These are phyloP conservation scores for Paracamarosporium sp. DNA, from an alignment of 2,329 filamentous ascomycete genomes.

Conservation along the genomic window DNA sequence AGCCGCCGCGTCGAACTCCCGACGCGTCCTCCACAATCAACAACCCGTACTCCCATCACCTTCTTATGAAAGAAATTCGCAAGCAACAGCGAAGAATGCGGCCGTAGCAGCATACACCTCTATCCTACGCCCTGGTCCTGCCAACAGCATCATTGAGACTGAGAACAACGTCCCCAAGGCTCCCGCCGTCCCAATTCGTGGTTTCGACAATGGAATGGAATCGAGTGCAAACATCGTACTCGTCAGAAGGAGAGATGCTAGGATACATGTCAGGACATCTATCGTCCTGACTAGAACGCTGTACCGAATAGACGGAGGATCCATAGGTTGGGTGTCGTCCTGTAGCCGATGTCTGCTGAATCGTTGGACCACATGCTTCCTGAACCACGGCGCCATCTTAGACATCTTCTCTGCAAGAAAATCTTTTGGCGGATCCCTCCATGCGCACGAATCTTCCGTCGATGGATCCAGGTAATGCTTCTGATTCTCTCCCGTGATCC, in stretches of 20 bases:
- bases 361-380: slow-evolving; percentile 9
- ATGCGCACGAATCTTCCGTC: slow-evolving; percentile 8
- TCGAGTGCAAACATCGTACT: slow-evolving; percentile 7
- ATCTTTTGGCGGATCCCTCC: neutral
- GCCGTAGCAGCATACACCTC: slow-evolving; percentile 19
- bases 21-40: no score
- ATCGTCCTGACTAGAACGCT: slow-evolving; percentile 2
- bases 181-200: slow-evolving; percentile 6
- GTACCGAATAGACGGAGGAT: neutral
- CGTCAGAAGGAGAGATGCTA: slow-evolving; percentile 2
- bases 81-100: slow-evolving; percentile 17
- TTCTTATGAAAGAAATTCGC: slow-evolving; percentile 9
- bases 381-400: slow-evolving; percentile 6
- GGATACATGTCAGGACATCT: slow-evolving; percentile 8
- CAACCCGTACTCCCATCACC: no score
- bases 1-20: no score
- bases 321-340: no score
- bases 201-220: neutral
- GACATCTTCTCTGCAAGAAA: neutral
- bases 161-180: slow-evolving; percentile 15
- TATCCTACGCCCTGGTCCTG: slow-evolving; percentile 7
- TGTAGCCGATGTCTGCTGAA: neutral
- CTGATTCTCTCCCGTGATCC: slow-evolving; percentile 12
- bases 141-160: slow-evolving; percentile 9
- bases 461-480: slow-evolving; percentile 7